Evolutionary conservation across 2,329 filamentous ascomycete species (phyloP).

Genomic region (Apiospora saccharicola): DNA sequence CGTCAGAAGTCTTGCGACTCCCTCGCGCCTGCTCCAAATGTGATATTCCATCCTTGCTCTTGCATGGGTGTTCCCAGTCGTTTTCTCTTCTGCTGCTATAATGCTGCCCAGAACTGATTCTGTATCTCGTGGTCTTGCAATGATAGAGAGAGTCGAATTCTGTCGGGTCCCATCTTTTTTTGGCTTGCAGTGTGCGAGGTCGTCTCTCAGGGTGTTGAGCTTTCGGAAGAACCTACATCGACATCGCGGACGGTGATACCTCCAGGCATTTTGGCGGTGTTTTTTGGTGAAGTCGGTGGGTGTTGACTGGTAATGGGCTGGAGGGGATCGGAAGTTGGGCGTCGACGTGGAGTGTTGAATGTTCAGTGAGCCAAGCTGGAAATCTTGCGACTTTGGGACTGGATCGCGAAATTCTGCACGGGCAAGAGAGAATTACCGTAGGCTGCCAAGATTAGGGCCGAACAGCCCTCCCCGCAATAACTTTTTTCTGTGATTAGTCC

Average conservation of each 20-base stretch:
- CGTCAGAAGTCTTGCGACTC: slow-evolving; percentile 76
- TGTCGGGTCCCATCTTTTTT: slow-evolving; percentile 4
- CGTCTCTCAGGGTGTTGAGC: slow-evolving; percentile 31
- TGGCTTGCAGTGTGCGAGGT: slow-evolving; percentile 28
- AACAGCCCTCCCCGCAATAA: too few species aligned
- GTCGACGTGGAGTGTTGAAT: slow-evolving; percentile 13
- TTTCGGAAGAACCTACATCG: slow-evolving; percentile 68
- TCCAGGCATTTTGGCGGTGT: slow-evolving; percentile 70
- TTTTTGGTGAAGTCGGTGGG: slow-evolving; percentile 5
- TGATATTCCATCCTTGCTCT: slow-evolving; percentile 36
- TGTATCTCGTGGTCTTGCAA: slow-evolving; percentile 5
- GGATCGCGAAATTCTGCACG: slow-evolving; percentile 1
- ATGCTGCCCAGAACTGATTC: slow-evolving; percentile 31
- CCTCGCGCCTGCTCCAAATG: slow-evolving; percentile 71
- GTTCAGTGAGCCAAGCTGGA: neutral
- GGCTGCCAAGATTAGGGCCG: neutral
- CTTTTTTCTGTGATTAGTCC: neutral
- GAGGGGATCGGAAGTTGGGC: slow-evolving; percentile 17
- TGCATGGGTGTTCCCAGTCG: neutral
- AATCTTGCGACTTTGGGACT: neutral
- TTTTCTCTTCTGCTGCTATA: slow-evolving; percentile 23
- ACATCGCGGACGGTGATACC: slow-evolving; percentile 86
- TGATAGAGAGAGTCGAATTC: slow-evolving; percentile 9
- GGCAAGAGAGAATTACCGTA: slow-evolving; percentile 9
- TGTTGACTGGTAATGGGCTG: slow-evolving; percentile 13